A percentile compares a stretch with the other conserved stretches of the same genome.
Evolutionary conservation across 1,139 yeast genomes (phyloP).

Genomic region (Yamadazyma membranifaciens): DNA sequence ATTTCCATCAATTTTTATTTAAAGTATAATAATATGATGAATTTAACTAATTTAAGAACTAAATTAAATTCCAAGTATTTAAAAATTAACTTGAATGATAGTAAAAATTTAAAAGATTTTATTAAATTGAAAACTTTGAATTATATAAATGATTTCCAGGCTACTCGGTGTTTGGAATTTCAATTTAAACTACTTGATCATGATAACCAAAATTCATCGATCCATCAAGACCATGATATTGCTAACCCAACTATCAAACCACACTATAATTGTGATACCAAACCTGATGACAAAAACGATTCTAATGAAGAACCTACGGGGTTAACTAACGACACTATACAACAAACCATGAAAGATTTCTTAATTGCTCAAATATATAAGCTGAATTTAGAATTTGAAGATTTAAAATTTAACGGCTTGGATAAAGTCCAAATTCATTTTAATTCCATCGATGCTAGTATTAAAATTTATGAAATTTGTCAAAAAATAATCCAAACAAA

Average conservation of each 20-base stretch:
- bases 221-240: too few relatives aligned
- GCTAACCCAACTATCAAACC: too few relatives aligned
- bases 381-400: constrained; percentile 6
- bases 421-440: constrained; percentile 26
- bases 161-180: constrained; percentile 33
- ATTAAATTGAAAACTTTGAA: constrained; percentile 44
- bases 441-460: constrained; percentile 41
- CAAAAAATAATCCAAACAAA: constrained; percentile 25
- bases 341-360: constrained; percentile 6
- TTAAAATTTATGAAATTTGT: constrained; percentile 35
- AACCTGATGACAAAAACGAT: constrained; percentile 6
- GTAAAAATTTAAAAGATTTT: constrained; percentile 27
- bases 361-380: constrained; percentile 2
- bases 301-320: too few relatives aligned
- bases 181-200: constrained; percentile 2
- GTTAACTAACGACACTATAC: background rate
- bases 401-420: constrained; percentile 4
- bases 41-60: constrained; percentile 26
- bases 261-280: background rate
- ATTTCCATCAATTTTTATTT: constrained; percentile 34
- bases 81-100: constrained; percentile 32
- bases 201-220: too few relatives aligned
- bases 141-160: constrained; percentile 39
- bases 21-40: constrained; percentile 31
- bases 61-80: constrained; percentile 30